These are phyloP conservation scores for Reutealis trisperma DNA, from an alignment of 345 rosid species.

Conservation along the genomic window DNA sequence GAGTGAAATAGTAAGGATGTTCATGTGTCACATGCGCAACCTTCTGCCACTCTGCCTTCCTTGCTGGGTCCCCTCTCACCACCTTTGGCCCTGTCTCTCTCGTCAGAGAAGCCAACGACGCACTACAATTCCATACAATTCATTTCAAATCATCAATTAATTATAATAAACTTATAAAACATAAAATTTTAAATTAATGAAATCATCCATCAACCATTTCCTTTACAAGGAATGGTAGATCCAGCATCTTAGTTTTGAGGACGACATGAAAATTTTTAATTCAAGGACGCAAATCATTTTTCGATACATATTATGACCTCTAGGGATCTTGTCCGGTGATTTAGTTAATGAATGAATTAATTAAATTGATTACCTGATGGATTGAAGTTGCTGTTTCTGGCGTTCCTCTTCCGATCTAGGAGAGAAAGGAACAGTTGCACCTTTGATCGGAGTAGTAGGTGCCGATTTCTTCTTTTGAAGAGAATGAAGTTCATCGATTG, in stretches of 20 bases:
- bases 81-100: slow-evolving; percentile 91
- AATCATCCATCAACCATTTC: too few relatives aligned
- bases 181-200: too few relatives aligned
- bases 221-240: too few relatives aligned
- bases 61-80: slow-evolving; percentile 87
- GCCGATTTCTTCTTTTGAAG: slow-evolving; percentile 45
- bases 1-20: slow-evolving; percentile 39
- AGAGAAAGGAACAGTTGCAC: slow-evolving; percentile 14
- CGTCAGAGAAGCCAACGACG: slow-evolving; percentile 90
- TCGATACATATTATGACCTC: too few relatives aligned
- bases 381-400: slow-evolving; percentile 39
- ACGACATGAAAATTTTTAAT: too few relatives aligned
- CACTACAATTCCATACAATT: slow-evolving; percentile 40
- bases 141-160: neutral
- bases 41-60: slow-evolving; percentile 53
- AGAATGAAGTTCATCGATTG: slow-evolving; percentile 46
- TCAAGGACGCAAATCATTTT: too few relatives aligned
- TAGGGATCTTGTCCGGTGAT: too few relatives aligned
- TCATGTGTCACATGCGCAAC: slow-evolving; percentile 28
- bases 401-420: slow-evolving; percentile 42
- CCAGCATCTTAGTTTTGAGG: too few relatives aligned
- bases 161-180: too few relatives aligned
- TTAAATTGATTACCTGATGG: slow-evolving; percentile 32
- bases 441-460: slow-evolving; percentile 36
- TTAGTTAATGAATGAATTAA: neutral